Evolutionary conservation across 495 filamentous ascomycete genomes (phyloP).

Genomic region (Chaetomium fimeti): DNA sequence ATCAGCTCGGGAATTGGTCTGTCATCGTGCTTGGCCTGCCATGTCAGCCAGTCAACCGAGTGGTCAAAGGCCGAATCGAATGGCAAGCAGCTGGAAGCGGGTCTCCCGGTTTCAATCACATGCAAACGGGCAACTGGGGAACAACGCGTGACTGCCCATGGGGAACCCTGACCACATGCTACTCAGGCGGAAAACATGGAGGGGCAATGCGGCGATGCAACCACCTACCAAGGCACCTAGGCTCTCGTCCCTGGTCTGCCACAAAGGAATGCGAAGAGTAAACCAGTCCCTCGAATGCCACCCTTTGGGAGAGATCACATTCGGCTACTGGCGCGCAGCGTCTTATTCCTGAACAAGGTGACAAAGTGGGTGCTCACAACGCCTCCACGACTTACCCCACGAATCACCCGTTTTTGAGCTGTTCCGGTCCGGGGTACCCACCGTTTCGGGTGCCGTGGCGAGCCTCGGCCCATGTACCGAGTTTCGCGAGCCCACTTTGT

Average conservation of each 20-base stretch:
- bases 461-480: conserved; percentile 32
- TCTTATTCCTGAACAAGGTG: neutral
- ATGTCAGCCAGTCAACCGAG: neutral
- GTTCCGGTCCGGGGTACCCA: conserved; percentile 16
- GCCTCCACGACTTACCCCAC: conserved; percentile 19
- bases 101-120: conserved; percentile 9
- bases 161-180: conserved; percentile 19
- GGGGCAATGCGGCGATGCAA: conserved; percentile 2
- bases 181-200: neutral
- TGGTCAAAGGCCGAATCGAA: conserved; percentile 3
- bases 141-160: conserved; percentile 26
- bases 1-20: neutral
- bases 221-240: no score
- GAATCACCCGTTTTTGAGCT: conserved; percentile 9
- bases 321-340: no score
- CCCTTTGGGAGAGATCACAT: no score
- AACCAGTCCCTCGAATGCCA: no score
- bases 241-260: neutral
- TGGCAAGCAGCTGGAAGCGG: neutral
- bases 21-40: neutral
- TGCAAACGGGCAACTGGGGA: neutral
- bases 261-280: no score
- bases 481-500: conserved; percentile 15
- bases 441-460: conserved; percentile 20
- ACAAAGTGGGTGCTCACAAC: neutral